A percentile compares a stretch with the other conserved stretches of the same genome.
These are phyloP conservation scores for Canariomyces notabilis DNA, from an alignment of 2,329 filamentous ascomycete genomes.

Conservation along the genomic window DNA sequence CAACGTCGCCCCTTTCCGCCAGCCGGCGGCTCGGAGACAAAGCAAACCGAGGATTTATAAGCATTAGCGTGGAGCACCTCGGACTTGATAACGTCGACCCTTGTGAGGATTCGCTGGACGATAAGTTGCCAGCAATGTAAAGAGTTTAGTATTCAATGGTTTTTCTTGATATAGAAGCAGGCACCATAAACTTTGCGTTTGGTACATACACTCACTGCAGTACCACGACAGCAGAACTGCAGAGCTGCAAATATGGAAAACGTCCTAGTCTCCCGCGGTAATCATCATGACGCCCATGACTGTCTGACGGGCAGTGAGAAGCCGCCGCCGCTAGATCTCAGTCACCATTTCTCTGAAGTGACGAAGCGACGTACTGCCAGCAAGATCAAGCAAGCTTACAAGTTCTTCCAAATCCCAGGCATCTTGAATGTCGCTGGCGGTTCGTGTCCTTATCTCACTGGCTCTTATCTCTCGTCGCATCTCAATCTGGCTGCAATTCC, in stretches of 20 bases:
- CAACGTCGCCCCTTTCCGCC: not conserved
- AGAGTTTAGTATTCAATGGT: too few species aligned
- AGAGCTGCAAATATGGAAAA: not conserved
- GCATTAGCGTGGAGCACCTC: not conserved
- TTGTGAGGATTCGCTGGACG: not conserved
- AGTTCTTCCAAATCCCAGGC: slow-evolving; percentile 67
- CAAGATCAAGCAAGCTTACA: slow-evolving; percentile 76
- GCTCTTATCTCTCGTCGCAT: slow-evolving; percentile 6
- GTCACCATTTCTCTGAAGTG: slow-evolving; percentile 69
- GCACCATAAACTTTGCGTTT: not conserved
- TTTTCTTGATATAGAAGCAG: not conserved
- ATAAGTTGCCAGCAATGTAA: not conserved
- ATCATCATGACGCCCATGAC: not conserved
- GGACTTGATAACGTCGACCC: not conserved
- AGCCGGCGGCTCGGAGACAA: not conserved
- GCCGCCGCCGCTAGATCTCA: slow-evolving; percentile 63
- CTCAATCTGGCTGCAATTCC: not conserved
- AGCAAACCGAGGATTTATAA: not conserved
- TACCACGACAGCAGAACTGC: slow-evolving; percentile 7
- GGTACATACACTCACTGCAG: not conserved
- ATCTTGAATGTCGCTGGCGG: slow-evolving; percentile 59
- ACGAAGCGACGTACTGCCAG: slow-evolving; percentile 62
- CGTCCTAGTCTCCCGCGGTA: not conserved
- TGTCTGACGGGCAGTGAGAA: slow-evolving; percentile 20
- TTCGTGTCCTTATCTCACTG: slow-evolving; percentile 34